Conservation (phyloP, 2,329 filamentous ascomycete species). For the Chaetomiaceae sp. region DNA sequence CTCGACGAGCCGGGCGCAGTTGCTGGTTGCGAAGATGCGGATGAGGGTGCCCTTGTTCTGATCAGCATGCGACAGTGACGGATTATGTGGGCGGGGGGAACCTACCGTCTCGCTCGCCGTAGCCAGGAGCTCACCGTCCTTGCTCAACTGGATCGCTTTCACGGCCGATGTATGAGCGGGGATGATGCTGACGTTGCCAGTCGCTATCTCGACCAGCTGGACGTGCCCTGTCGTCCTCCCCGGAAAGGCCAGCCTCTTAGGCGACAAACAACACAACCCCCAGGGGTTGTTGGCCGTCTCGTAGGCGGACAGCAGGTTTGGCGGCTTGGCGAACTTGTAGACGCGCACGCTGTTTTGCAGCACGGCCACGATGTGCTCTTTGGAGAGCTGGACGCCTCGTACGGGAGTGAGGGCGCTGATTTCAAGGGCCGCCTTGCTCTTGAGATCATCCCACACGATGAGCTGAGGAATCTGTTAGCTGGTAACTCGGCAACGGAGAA, state of each 20-base stretch:
- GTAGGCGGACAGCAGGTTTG: conserved; percentile 67
- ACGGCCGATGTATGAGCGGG: conserved; percentile 80
- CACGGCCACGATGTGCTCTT: conserved; percentile 72
- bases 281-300: conserved; percentile 82
- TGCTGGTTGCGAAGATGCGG: conserved; percentile 76
- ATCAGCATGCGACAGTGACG: neutral
- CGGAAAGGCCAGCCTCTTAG: conserved; percentile 73
- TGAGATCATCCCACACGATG: conserved; percentile 87
- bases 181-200: conserved; percentile 85
- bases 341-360: conserved; percentile 77
- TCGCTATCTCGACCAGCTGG: conserved; percentile 74
- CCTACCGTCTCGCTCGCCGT: conserved; percentile 78
- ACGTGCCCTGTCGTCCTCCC: conserved; percentile 86
- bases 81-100: neutral
- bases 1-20: conserved; percentile 76
- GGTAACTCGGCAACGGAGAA: neutral
- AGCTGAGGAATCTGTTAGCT: conserved; percentile 43
- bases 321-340: conserved; percentile 72
- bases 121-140: conserved; percentile 74
- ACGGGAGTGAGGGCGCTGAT: conserved; percentile 80
- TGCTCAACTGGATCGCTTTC: conserved; percentile 73
- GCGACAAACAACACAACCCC: conserved; percentile 73
- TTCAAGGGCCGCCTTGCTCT: conserved; percentile 65
- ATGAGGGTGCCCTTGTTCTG: conserved; percentile 69
- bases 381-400: conserved; percentile 71